Conservation (phyloP, 2,329 filamentous ascomycete species). For the Chalaropsis ovoidea region DNA sequence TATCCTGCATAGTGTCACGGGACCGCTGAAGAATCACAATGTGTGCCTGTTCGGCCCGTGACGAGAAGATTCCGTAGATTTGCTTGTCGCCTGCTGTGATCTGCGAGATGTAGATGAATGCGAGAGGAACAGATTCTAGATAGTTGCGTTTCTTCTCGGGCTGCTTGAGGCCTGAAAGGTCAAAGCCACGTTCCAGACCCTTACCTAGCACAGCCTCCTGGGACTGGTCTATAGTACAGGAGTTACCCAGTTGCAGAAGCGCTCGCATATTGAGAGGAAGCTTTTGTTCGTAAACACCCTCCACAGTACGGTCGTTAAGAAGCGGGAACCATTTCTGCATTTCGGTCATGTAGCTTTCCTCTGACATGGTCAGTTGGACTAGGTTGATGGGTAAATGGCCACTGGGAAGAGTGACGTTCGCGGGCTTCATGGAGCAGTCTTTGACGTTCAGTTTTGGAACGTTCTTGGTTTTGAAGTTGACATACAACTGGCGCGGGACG, state of each 20-base stretch:
- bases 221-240: conserved; percentile 85
- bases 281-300: conserved; percentile 94
- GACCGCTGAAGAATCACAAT: conserved; percentile 79
- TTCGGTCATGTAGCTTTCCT: conserved; percentile 75
- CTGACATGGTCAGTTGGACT: conserved; percentile 84
- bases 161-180: conserved; percentile 64
- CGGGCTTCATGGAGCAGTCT: conserved; percentile 79
- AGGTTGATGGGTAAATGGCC: conserved; percentile 88
- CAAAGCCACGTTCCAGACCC: conserved; percentile 88
- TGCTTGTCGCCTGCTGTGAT: conserved; percentile 83
- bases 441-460: conserved; percentile 74
- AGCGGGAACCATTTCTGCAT: conserved; percentile 38
- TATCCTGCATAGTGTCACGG: conserved; percentile 64
- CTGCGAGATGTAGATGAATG: conserved; percentile 88
- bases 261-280: conserved; percentile 79
- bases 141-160: conserved; percentile 58
- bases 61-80: conserved; percentile 88
- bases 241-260: conserved; percentile 77
- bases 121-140: conserved; percentile 61
- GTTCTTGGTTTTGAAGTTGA: conserved; percentile 82
- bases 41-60: conserved; percentile 65
- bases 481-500: conserved; percentile 77
- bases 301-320: conserved; percentile 44
- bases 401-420: conserved; percentile 86
- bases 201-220: conserved; percentile 86